phyloP scores from a whole-genome alignment of 2,329 filamentous ascomycete genomes.

The Fusarium liriodendri region DNA sequence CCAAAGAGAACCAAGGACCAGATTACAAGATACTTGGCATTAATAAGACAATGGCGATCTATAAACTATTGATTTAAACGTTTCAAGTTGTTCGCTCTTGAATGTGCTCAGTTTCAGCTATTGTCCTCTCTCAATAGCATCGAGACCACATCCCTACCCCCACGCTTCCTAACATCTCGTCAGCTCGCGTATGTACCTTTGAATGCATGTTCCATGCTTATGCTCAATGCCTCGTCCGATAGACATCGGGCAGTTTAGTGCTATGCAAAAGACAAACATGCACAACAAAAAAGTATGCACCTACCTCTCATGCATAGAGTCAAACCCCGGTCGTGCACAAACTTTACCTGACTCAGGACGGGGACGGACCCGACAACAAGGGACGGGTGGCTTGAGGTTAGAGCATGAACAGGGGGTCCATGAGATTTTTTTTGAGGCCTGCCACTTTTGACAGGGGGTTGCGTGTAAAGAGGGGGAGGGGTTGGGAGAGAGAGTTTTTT shows the following conservation, averaged over 20 bases:
- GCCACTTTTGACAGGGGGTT: neutral
- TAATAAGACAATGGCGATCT: neutral
- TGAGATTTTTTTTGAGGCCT: slow-evolving; percentile 5
- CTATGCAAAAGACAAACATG: neutral
- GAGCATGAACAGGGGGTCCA: neutral
- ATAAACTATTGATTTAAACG: neutral
- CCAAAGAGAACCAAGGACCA: neutral
- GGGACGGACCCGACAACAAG: neutral
- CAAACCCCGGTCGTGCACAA: neutral
- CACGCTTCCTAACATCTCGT: neutral
- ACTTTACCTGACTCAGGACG: neutral
- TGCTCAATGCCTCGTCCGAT: neutral
- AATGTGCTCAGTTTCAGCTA: neutral
- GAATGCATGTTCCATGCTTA: neutral
- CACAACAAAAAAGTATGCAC: neutral
- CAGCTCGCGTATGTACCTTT: neutral
- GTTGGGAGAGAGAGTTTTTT: neutral
- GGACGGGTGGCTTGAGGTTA: neutral
- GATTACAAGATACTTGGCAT: neutral
- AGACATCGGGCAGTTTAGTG: neutral
- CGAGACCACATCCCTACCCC: neutral
- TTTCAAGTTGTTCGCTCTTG: neutral
- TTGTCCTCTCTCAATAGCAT: neutral
- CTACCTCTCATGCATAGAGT: neutral
- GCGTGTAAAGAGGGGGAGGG: neutral